These are phyloP conservation scores for Aspergillus leporis DNA, from an alignment of 495 filamentous ascomycete species.

Conservation along the genomic window DNA sequence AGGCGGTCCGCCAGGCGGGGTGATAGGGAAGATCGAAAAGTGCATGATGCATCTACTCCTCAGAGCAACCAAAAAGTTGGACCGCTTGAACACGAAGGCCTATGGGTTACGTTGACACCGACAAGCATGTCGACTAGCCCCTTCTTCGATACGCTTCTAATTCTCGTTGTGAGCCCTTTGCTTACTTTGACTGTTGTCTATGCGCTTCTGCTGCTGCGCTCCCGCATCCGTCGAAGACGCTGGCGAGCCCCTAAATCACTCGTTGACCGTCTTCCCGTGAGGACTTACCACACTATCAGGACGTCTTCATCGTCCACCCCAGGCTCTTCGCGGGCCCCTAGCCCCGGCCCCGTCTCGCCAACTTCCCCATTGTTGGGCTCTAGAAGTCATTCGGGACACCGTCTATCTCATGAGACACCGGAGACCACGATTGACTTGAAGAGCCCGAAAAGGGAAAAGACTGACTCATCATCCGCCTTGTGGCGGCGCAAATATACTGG, in stretches of 20 bases:
- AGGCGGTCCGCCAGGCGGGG: conserved; percentile 17
- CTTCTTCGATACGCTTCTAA: conserved; percentile 93
- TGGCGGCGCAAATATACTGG: conserved; percentile 84
- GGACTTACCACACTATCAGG: conserved; percentile 86
- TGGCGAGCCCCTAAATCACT: conserved; percentile 97
- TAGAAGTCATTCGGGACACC: conserved; percentile 32
- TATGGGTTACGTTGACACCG: conserved; percentile 95
- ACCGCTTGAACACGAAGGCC: conserved; percentile 65
- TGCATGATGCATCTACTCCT: conserved; percentile 12
- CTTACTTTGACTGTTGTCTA: conserved; percentile 94
- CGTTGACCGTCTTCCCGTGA: conserved; percentile 90
- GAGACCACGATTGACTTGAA: conserved; percentile 46
- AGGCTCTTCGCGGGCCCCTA: conserved; percentile 55
- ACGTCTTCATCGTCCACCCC: conserved; percentile 55
- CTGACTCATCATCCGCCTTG: conserved; percentile 40
- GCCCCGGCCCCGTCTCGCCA: conserved; percentile 57
- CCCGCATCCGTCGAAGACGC: conserved; percentile 81
- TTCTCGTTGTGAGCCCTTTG: conserved; percentile 88
- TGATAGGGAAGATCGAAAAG: conserved; percentile 16
- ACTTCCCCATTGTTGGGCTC: conserved; percentile 69
- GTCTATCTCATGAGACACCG: conserved; percentile 66
- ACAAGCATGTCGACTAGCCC: conserved; percentile 88
- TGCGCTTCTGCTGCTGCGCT: conserved; percentile 80
- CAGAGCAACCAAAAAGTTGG: conserved; percentile 19
- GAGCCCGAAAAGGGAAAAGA: conserved; percentile 50